A percentile compares a stretch with the other conserved stretches of the same genome.
These are phyloP conservation scores for Diutina siamensis DNA, from an alignment of 1,139 yeast species.

Conservation along the genomic window DNA sequence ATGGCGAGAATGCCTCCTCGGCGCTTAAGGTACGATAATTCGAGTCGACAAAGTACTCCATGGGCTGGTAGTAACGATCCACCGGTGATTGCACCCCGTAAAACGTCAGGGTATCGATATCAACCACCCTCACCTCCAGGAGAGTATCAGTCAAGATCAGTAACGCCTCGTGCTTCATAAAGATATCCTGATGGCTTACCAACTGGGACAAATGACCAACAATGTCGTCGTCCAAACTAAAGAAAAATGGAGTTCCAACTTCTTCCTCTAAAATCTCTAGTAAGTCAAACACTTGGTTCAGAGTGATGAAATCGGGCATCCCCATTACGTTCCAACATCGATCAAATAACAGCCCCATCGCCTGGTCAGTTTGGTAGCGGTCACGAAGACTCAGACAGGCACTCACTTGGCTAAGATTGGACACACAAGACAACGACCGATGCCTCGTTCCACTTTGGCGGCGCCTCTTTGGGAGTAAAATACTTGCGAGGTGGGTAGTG, in stretches of 20 bases:
- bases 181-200: neutral
- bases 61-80: neutral
- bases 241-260: constrained; percentile 1
- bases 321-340: constrained; percentile 1
- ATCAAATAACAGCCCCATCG: constrained; percentile 3
- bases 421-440: neutral
- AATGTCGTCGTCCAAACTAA: constrained; percentile 3
- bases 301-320: constrained; percentile 4
- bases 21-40: neutral
- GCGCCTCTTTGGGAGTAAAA: neutral
- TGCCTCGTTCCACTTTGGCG: neutral
- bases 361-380: neutral
- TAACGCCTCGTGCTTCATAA: neutral
- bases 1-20: neutral
- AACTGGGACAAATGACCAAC: neutral
- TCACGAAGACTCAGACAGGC: neutral
- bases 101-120: neutral
- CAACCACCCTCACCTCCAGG: neutral
- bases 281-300: neutral
- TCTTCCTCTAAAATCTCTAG: neutral
- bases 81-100: neutral
- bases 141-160: neutral
- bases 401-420: neutral
- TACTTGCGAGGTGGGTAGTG: neutral
- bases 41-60: neutral